These are phyloP conservation scores for Fusarium udum DNA, from an alignment of 2,329 filamentous ascomycete genomes.

Conservation along the genomic window DNA sequence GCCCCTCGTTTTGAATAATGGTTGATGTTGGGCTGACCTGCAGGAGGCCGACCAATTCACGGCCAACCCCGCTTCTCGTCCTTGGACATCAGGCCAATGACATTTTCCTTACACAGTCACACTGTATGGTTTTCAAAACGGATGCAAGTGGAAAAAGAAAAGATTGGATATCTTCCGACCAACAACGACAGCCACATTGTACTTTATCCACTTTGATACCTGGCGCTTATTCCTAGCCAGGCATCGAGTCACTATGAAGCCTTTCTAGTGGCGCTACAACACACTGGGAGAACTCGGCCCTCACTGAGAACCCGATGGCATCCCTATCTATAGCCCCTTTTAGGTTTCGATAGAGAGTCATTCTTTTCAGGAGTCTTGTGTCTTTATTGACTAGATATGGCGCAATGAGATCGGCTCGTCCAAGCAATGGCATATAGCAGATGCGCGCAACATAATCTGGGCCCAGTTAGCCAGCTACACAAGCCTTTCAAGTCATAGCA, in stretches of 20 bases:
- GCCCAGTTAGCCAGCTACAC: too few species aligned
- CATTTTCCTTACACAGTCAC: accelerated
- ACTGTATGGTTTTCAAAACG: accelerated
- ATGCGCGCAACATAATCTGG: accelerated
- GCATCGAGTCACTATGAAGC: background rate
- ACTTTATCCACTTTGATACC: accelerated
- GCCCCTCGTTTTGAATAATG: background rate
- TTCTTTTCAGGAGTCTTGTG: too few species aligned
- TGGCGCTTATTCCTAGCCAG: accelerated
- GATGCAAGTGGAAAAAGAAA: background rate
- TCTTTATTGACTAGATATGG: too few species aligned
- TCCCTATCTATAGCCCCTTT: too few species aligned
- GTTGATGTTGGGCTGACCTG: background rate
- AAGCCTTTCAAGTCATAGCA: accelerated
- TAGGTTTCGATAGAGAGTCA: too few species aligned
- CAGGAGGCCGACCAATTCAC: background rate
- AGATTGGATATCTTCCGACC: accelerated
- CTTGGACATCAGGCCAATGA: background rate
- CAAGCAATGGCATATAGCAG: accelerated
- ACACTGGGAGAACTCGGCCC: too few species aligned
- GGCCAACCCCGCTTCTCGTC: background rate
- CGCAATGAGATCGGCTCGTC: too few species aligned
- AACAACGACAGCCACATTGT: accelerated
- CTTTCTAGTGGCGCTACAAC: background rate
- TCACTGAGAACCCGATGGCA: too few species aligned